A percentile compares a stretch with the other conserved stretches of the same genome.
Conservation (phyloP, 2,329 filamentous ascomycete genomes). For the Aureobasidium sp. region DNA sequence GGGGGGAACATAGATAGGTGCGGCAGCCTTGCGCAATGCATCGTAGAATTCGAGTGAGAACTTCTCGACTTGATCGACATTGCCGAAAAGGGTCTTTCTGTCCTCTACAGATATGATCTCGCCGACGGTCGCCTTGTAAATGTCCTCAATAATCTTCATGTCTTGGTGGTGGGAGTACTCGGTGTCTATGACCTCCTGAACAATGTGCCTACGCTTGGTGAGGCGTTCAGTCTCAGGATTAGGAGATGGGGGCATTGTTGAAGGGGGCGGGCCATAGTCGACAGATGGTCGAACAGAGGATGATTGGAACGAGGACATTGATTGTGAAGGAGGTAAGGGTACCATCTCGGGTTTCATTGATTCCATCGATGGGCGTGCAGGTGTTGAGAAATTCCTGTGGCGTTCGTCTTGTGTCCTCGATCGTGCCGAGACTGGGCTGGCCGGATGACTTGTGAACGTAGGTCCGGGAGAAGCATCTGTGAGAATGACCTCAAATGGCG, state of each 20-base stretch:
- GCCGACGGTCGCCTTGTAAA: constrained; percentile 83
- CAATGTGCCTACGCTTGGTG: constrained; percentile 69
- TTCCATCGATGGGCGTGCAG: constrained; percentile 13
- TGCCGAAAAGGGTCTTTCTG: constrained; percentile 83
- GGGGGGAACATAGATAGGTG: constrained; percentile 66
- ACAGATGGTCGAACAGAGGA: constrained; percentile 16
- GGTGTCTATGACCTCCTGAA: constrained; percentile 89
- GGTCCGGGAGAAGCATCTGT: constrained; percentile 5
- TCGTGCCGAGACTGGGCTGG: constrained; percentile 1
- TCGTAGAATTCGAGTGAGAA: constrained; percentile 77
- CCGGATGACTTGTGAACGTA: background rate
- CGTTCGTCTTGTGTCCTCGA: constrained; percentile 1
- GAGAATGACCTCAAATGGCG: constrained; percentile 6
- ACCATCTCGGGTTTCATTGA: constrained; percentile 13
- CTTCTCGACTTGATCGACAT: constrained; percentile 79
- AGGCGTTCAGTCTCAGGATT: constrained; percentile 56
- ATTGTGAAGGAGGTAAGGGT: constrained; percentile 20
- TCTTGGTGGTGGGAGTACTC: constrained; percentile 87
- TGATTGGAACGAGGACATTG: constrained; percentile 25
- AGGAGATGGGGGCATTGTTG: constrained; percentile 19
- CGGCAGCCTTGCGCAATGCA: constrained; percentile 70
- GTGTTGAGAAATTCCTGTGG: constrained; percentile 6
- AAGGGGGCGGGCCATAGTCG: constrained; percentile 10
- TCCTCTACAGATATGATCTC: constrained; percentile 74
- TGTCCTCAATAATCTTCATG: constrained; percentile 95